A percentile compares a stretch with the other conserved stretches of the same genome.
These are phyloP conservation scores for Stephanodiscus triporus DNA, from an alignment of 108 stramenopile genomes.

Conservation along the genomic window DNA sequence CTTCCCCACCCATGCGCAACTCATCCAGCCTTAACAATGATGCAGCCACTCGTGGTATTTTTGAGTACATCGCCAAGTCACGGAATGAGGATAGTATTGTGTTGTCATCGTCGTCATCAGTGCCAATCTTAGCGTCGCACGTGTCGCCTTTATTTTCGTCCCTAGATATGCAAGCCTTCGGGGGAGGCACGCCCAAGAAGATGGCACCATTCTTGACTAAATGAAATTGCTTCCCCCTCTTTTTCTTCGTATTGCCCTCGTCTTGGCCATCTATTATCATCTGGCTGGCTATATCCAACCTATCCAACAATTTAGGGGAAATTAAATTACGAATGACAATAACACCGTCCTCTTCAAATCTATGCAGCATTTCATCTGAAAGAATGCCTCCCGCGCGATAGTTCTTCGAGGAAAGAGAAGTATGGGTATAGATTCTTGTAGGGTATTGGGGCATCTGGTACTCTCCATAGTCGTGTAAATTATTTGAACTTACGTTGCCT, in stretches of 20 bases:
- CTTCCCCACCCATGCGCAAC: constrained; percentile 35
- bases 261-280: constrained; percentile 10
- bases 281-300: constrained; percentile 29
- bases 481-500: no score
- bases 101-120: constrained; percentile 2
- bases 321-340: constrained; percentile 43
- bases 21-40: constrained; percentile 44
- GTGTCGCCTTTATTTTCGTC: constrained; percentile 3
- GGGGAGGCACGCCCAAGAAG: constrained; percentile 50
- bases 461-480: background rate
- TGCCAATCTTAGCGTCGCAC: constrained; percentile 45
- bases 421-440: constrained; percentile 31
- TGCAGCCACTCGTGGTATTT: constrained; percentile 47
- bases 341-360: constrained; percentile 43
- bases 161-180: background rate
- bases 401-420: constrained; percentile 33
- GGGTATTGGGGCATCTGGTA: constrained; percentile 9
- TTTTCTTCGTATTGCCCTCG: background rate
- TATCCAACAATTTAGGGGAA: constrained; percentile 37
- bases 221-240: constrained; percentile 64
- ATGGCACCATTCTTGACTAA: constrained; percentile 62
- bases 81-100: constrained; percentile 42
- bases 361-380: constrained; percentile 33
- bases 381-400: constrained; percentile 39
- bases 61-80: constrained; percentile 47